These are phyloP conservation scores for Spirogloea muscicola DNA, from an alignment of 139 green algal genomes.

Conservation along the genomic window DNA sequence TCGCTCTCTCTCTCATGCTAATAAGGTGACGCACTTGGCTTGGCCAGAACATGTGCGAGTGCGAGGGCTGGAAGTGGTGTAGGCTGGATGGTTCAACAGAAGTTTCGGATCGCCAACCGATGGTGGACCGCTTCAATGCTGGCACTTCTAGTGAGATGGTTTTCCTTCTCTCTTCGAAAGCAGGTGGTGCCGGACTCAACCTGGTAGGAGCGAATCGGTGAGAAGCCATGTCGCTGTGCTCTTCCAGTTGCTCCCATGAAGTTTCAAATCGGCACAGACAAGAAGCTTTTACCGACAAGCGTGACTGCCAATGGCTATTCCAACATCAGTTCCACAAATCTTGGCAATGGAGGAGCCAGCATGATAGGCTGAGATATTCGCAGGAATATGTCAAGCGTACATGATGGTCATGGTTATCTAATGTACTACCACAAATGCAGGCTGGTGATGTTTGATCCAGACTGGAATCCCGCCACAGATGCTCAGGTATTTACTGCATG, in stretches of 20 bases:
- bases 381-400: no score
- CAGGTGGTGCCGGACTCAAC: slow-evolving; percentile 93
- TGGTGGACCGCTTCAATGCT: slow-evolving; percentile 79
- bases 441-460: slow-evolving; percentile 85
- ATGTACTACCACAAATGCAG: no score
- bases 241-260: no score
- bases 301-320: no score
- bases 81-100: slow-evolving; percentile 40
- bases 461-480: slow-evolving; percentile 91
- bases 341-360: no score
- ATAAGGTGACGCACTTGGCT: no score
- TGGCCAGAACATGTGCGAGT: slow-evolving; percentile 28
- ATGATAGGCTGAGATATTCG: no score
- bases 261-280: no score
- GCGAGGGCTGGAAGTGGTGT: slow-evolving; percentile 20
- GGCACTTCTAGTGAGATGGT: slow-evolving; percentile 65
- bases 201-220: slow-evolving; percentile 88
- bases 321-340: no score
- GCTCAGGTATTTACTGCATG: slow-evolving; percentile 56
- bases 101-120: slow-evolving; percentile 31
- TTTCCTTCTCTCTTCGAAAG: slow-evolving; percentile 93
- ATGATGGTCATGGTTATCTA: no score
- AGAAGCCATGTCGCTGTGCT: neutral
- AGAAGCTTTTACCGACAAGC: no score
- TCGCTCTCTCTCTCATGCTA: neutral